These are phyloP conservation scores for Hippophae gyantsensis DNA, from an alignment of 306 rosid genomes.

Conservation along the genomic window DNA sequence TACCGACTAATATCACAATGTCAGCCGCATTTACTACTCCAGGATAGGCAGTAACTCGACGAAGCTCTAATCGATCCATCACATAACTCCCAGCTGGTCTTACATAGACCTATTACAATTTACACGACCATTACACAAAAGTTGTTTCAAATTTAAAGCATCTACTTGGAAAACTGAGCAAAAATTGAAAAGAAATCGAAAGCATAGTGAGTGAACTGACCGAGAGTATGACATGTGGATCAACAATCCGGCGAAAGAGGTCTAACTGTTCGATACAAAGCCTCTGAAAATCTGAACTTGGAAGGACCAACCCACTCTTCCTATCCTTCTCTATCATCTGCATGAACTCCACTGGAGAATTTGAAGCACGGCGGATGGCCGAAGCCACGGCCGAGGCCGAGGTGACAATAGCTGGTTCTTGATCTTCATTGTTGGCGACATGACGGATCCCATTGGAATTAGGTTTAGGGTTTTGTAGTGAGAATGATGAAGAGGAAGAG, in stretches of 20 bases:
- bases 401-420: constrained; percentile 22
- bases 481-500: constrained; percentile 26
- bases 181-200: too few relatives aligned
- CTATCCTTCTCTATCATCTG: constrained; percentile 44
- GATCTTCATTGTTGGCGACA: constrained; percentile 33
- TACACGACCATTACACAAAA: not conserved
- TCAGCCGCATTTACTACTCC: constrained; percentile 34
- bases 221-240: constrained; percentile 62
- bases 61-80: constrained; percentile 90
- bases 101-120: constrained; percentile 57
- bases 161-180: not conserved
- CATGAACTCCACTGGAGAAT: constrained; percentile 68
- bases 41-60: constrained; percentile 60
- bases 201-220: constrained; percentile 21
- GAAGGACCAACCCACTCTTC: constrained; percentile 44
- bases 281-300: constrained; percentile 64
- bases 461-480: constrained; percentile 37
- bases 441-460: constrained; percentile 29
- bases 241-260: constrained; percentile 69
- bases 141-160: not conserved
- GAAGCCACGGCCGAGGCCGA: constrained; percentile 74
- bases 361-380: constrained; percentile 65
- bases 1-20: constrained; percentile 65
- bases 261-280: constrained; percentile 67
- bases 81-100: constrained; percentile 98